Conservation (phyloP, 768 basidiomycete genomes). For the Serendipita vermifera region DNA sequence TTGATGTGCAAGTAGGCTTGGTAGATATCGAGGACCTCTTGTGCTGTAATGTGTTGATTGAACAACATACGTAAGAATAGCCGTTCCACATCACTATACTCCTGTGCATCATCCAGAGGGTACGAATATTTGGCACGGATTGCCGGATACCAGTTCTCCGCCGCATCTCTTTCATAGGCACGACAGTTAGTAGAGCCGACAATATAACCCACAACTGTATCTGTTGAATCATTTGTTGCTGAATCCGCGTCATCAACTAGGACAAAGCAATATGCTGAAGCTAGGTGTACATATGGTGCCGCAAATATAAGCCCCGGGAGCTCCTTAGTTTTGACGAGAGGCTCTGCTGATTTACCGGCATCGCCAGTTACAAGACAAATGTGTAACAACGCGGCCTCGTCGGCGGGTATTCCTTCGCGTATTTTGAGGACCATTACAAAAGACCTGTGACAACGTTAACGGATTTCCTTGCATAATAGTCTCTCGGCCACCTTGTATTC, state of each 20-base stretch:
- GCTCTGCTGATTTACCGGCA: constrained; percentile 53
- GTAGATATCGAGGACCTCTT: constrained; percentile 48
- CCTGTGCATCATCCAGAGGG: constrained; percentile 14
- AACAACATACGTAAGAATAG: constrained; percentile 27
- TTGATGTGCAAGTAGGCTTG: constrained; percentile 43
- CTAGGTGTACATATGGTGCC: constrained; percentile 57
- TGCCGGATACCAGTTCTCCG: constrained; percentile 51
- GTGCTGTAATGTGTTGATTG: constrained; percentile 29
- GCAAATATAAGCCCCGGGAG: constrained; percentile 62
- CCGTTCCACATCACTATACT: constrained; percentile 12
- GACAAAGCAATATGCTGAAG: constrained; percentile 60
- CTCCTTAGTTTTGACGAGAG: constrained; percentile 45
- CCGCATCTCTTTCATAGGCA: constrained; percentile 42
- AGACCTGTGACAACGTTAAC: too few species aligned
- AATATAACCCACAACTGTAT: constrained; percentile 52
- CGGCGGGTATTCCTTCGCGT: constrained; percentile 41
- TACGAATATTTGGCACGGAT: constrained; percentile 44
- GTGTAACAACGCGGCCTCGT: constrained; percentile 43
- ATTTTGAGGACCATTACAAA: constrained; percentile 37
- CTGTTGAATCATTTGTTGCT: constrained; percentile 19
- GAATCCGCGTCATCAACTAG: constrained; percentile 35
- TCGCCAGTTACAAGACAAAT: constrained; percentile 70
- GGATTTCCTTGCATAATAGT: too few species aligned
- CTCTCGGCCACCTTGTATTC: too few species aligned
- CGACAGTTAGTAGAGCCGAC: constrained; percentile 56